Percentiles rank a stretch among this genome's conserved stretches.
phyloP scores from a whole-genome alignment of 306 rosid species.

The Canavalia gladiata region DNA sequence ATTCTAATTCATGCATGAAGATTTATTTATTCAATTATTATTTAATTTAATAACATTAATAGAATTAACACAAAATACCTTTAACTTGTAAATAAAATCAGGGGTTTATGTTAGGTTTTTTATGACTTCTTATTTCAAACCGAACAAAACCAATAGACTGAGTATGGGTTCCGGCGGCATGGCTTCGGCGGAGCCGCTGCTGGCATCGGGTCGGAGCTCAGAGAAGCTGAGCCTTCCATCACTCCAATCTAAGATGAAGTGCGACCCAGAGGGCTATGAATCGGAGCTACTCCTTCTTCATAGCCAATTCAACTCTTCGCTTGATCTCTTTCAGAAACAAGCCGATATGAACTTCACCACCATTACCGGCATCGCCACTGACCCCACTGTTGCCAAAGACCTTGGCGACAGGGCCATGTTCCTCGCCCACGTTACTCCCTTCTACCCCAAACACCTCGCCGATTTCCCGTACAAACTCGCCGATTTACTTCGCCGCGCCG shows the following conservation, averaged over 20 bases:
- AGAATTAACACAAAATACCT: too few relatives aligned
- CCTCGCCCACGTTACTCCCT: conserved; percentile 77
- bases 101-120: neutral
- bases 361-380: conserved; percentile 69
- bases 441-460: conserved; percentile 66
- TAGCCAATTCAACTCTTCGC: conserved; percentile 74
- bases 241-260: conserved; percentile 88
- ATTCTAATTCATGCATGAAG: too few relatives aligned
- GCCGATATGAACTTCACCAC: conserved; percentile 74
- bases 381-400: conserved; percentile 76
- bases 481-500: conserved; percentile 66
- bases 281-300: conserved; percentile 69
- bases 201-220: conserved; percentile 63
- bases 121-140: too few relatives aligned
- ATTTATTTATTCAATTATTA: too few relatives aligned
- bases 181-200: conserved; percentile 51
- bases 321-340: conserved; percentile 79
- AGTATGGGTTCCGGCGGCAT: conserved; percentile 29
- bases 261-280: conserved; percentile 87
- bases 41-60: too few relatives aligned
- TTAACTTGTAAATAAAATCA: too few relatives aligned
- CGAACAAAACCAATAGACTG: neutral
- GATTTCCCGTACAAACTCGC: conserved; percentile 71
- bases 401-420: conserved; percentile 77
- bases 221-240: conserved; percentile 72